Percentiles rank a stretch among this genome's conserved stretches.
Evolutionary conservation across 495 filamentous ascomycete species (phyloP).

Genomic region (Penicillium odoratum): DNA sequence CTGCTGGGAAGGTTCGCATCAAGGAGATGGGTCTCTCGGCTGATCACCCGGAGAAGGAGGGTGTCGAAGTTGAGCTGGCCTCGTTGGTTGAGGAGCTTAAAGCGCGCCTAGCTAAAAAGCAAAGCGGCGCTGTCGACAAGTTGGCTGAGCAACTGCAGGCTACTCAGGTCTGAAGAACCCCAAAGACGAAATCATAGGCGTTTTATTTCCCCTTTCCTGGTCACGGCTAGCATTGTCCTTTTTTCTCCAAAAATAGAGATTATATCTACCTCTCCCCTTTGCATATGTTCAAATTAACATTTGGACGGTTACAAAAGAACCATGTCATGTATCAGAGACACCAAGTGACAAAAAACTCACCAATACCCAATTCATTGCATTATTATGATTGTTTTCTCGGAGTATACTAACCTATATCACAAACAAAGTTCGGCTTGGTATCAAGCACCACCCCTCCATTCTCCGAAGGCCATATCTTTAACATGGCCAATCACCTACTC

Average conservation of each 20-base stretch:
- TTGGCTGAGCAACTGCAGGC: constrained; percentile 30
- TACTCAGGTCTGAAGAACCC: constrained; percentile 17
- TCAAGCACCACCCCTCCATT: neutral
- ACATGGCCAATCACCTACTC: neutral
- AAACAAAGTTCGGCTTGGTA: neutral
- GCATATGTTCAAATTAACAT: neutral
- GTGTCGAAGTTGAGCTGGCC: constrained; percentile 63
- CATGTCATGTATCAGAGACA: neutral
- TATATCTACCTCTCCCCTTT: neutral
- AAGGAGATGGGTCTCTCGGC: constrained; percentile 82
- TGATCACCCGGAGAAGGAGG: constrained; percentile 84
- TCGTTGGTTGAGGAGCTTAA: constrained; percentile 64
- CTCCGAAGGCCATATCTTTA: no score
- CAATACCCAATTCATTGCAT: constrained; percentile 23
- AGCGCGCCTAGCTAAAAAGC: constrained; percentile 29
- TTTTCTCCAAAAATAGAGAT: constrained; percentile 1
- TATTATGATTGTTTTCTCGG: neutral
- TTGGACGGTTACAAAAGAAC: neutral
- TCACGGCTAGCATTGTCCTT: constrained; percentile 2
- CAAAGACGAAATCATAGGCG: constrained; percentile 18
- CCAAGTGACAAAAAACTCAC: neutral
- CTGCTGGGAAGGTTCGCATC: constrained; percentile 71
- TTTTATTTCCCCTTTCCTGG: constrained; percentile 10
- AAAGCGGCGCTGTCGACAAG: constrained; percentile 14
- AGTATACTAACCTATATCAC: neutral